Evolutionary conservation across 1,139 yeast genomes (phyloP).

Genomic region (Meyerozyma smithsonii): DNA sequence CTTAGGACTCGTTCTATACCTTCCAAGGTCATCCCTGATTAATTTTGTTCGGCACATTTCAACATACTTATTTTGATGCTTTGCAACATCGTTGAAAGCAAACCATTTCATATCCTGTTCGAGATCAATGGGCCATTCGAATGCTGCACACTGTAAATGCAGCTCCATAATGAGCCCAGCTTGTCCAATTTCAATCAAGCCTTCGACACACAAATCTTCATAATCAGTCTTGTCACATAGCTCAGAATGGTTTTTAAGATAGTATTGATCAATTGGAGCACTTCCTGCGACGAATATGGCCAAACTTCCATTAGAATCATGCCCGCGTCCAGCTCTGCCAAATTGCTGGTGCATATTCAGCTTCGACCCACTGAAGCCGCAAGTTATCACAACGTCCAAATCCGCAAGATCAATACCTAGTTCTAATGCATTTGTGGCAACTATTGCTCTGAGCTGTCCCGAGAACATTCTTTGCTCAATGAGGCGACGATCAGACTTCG

Average conservation of each 20-base stretch:
- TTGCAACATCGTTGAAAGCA: conserved; percentile 17
- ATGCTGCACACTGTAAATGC: conserved; percentile 93
- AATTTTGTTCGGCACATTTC: conserved; percentile 42
- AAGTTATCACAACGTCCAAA: conserved; percentile 82
- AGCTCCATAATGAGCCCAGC: conserved; percentile 54
- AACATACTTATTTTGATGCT: conserved; percentile 20
- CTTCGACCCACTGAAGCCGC: conserved; percentile 87
- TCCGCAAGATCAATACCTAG: conserved; percentile 93
- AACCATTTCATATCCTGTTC: conserved; percentile 57
- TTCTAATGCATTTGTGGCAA: conserved; percentile 93
- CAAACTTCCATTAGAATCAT: conserved; percentile 56
- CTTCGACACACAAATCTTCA: conserved; percentile 42
- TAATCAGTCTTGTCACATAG: conserved; percentile 42
- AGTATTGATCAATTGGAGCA: conserved; percentile 83
- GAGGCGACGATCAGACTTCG: conserved; percentile 75
- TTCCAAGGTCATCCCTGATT: conserved; percentile 45
- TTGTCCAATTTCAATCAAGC: conserved; percentile 31
- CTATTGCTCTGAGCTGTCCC: conserved; percentile 77
- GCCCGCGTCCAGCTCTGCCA: conserved; percentile 92
- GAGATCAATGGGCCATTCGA: conserved; percentile 62
- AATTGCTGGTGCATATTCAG: conserved; percentile 91
- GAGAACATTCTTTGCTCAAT: conserved; percentile 88
- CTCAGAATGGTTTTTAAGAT: conserved; percentile 64
- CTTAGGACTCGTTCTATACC: conserved; percentile 53
- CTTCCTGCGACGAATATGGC: conserved; percentile 82